These are phyloP conservation scores for Hypomontagnella submonticulosa DNA, from an alignment of 495 filamentous ascomycete genomes.

Conservation along the genomic window DNA sequence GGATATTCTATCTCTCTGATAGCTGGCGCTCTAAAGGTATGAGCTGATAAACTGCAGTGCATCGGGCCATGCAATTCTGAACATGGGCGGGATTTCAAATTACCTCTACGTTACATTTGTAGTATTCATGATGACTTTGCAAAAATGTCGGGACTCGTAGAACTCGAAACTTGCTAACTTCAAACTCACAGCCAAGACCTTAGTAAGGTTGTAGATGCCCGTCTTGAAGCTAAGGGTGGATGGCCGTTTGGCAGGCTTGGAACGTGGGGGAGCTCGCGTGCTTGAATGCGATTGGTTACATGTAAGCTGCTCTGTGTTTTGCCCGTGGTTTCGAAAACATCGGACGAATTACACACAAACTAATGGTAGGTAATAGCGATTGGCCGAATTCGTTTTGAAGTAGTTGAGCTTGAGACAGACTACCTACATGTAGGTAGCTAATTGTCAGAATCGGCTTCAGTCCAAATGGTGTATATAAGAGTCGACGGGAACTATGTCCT, in stretches of 20 bases:
- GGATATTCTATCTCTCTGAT: too few relatives aligned
- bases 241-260: constrained; percentile 11
- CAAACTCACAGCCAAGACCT: constrained; percentile 25
- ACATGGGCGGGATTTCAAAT: too few relatives aligned
- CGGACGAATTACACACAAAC: constrained; percentile 18
- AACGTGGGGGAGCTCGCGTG: constrained; percentile 21
- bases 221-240: constrained; percentile 5
- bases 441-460: constrained; percentile 7
- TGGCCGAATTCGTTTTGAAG: constrained; percentile 1
- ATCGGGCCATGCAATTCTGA: too few relatives aligned
- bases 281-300: constrained; percentile 40
- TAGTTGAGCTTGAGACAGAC: not conserved
- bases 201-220: not conserved
- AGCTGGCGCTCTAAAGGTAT: too few relatives aligned
- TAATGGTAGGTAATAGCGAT: constrained; percentile 11
- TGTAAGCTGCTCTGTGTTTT: constrained; percentile 25
- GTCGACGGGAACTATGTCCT: not conserved
- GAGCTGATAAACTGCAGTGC: too few relatives aligned
- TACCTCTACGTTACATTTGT: too few relatives aligned
- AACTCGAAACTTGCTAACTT: constrained; percentile 23
- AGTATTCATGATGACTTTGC: not conserved
- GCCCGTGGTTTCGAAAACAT: constrained; percentile 35
- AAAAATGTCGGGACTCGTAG: not conserved
- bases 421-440: too few relatives aligned
- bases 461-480: constrained; percentile 39